These are phyloP conservation scores for Pyrenophora tritici-repentis DNA, from an alignment of 2,329 filamentous ascomycete species.

Conservation along the genomic window DNA sequence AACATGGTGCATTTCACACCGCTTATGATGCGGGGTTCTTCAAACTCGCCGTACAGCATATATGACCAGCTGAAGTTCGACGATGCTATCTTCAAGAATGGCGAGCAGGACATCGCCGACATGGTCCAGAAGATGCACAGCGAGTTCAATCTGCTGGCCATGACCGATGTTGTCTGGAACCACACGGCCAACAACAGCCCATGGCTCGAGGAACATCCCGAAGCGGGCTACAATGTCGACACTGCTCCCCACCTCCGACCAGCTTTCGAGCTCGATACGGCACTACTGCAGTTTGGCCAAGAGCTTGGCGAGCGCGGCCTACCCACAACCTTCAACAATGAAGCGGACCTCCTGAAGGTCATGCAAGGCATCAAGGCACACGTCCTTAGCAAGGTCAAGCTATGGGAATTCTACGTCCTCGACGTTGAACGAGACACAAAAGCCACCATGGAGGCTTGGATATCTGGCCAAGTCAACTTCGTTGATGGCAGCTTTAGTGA, in stretches of 20 bases:
- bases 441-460: conserved; percentile 74
- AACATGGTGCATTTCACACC: conserved; percentile 99
- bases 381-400: conserved; percentile 74
- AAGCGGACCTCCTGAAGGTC: conserved; percentile 75
- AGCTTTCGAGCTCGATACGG: conserved; percentile 76
- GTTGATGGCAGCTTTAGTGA: conserved; percentile 59
- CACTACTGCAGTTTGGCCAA: conserved; percentile 68
- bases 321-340: conserved; percentile 71
- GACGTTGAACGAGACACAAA: conserved; percentile 75
- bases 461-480: conserved; percentile 61
- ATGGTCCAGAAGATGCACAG: conserved; percentile 82
- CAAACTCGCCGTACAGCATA: conserved; percentile 96
- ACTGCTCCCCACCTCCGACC: conserved; percentile 77
- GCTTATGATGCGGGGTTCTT: conserved; percentile 82
- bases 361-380: conserved; percentile 84
- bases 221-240: conserved; percentile 90
- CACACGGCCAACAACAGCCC: conserved; percentile 95
- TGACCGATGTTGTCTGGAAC: conserved; percentile 98
- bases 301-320: conserved; percentile 70
- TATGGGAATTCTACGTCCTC: conserved; percentile 94
- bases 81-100: conserved; percentile 76
- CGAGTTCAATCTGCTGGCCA: conserved; percentile 79
- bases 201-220: conserved; percentile 93
- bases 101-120: conserved; percentile 77
- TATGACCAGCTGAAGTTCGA: conserved; percentile 93